Conservation (phyloP, 176 grass and related monocot genomes). For the Poa annua region DNA sequence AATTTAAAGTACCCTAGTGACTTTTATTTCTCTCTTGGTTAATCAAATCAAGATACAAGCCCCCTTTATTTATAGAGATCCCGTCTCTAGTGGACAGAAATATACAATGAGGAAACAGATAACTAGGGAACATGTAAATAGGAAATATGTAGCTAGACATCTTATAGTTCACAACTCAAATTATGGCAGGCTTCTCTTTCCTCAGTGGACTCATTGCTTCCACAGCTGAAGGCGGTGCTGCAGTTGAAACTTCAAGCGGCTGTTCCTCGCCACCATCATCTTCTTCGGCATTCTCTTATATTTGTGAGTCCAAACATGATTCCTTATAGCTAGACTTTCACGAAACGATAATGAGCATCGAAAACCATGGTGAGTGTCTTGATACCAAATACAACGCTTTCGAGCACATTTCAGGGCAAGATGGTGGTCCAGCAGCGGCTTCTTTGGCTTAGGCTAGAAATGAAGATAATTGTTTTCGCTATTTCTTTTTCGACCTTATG, state of each 20-base stretch:
- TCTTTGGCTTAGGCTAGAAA: neutral
- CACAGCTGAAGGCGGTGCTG: neutral
- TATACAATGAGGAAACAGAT: neutral
- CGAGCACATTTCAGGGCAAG: neutral
- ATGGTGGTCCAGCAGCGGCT: neutral
- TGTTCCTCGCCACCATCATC: neutral
- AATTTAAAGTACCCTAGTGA: neutral
- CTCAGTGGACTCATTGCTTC: neutral
- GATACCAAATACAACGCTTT: neutral
- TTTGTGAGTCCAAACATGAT: neutral
- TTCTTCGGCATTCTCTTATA: slow-evolving; percentile 1
- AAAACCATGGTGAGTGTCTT: neutral
- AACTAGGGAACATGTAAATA: neutral
- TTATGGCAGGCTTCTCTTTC: slow-evolving; percentile 13
- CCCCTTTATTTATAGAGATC: slow-evolving; percentile 1
- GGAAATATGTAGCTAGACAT: slow-evolving; percentile 4
- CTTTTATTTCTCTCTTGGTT: neutral
- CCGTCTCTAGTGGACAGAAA: neutral
- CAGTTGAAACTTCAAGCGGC: neutral
- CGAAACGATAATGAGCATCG: neutral
- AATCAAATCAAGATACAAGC: slow-evolving; percentile 9
- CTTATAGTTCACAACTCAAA: slow-evolving; percentile 13
- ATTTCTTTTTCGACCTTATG: neutral
- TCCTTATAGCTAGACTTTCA: slow-evolving; percentile 1
- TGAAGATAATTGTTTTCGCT: slow-evolving; percentile 4